Base-by-base conservation (phyloP, 805 yeast species). In the Saturnispora besseyi region DNA sequence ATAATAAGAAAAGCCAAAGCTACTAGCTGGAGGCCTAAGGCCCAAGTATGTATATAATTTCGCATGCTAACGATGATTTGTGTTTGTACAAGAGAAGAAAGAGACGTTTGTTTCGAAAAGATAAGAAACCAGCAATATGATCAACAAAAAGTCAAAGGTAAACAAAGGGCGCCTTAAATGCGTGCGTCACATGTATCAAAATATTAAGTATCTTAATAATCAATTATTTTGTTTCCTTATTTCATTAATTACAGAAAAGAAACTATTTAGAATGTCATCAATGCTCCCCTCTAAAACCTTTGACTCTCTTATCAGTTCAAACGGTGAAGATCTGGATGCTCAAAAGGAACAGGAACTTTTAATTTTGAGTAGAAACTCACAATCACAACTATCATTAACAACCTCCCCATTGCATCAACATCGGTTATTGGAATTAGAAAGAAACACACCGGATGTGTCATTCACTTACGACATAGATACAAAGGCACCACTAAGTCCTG, bases 1-100 rank as follows among this genome's bases (percentile, higher is more conserved):
- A 85, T 62, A 40, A 85, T 68, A 42, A 84, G 66, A 52, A 83
- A 78, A 12, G 82, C 90, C 57, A 83, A 64, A 2, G 89, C 71
- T 10, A 75, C 70, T 45, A 74, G 60, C 55, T 75, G 75, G 22
- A 79, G 60, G 15, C 76, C 70, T 48, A 77, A 61, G 22, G 70
- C 67, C 10, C 63, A 50, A 32, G 65, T 62, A 46, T 62, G 61
- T 6, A 57, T 38, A 41, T 52, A 53, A 38, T 55, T 42, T 37
- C 53, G 54, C 62, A 57, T 57, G 15, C 12, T 36, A n/a, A 28
- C 12, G 15, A n/a, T 22, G 38, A 10, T 24, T 18, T 18, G 6
- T 30, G 24, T 10, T 11, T 10, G 26, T 21, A 9, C 8, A 5
- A n/a, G 18, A n/a, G 36, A 34, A 12, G 15, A 26, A 36, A 29